Evolutionary conservation across 371 early-diverging fungal genomes (phyloP), one percentile per base, ranked within the genome.

Genomic region (Mortierella sp.): DNA sequence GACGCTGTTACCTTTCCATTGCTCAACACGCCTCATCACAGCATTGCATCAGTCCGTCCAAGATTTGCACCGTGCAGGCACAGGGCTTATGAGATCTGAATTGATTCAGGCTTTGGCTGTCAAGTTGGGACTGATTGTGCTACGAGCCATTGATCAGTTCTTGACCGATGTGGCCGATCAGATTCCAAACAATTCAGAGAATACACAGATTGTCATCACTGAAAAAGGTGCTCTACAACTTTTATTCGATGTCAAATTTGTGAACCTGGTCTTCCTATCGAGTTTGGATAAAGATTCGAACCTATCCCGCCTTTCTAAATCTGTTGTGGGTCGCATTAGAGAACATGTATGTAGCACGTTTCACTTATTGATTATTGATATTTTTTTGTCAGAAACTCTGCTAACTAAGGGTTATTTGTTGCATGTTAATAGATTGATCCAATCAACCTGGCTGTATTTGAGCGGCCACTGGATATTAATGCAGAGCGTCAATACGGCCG

Each of bases 151-250:
- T 54, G 64, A 70, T 23, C 45, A 68, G 8, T 82, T 82, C 45
- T 54, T 76, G 72, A 62, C 40, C 45, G 45, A 63, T 45, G 37
- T 66, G 42, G 61, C 61, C 8, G 55, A n/a, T 9, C 42, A 45
- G 22, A 34, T 23, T 22, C 19, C 64, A 13, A 60, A 70, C 10
- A 34, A 67, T 45, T n/a, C 17, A 26, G 59, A 58, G 47, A 57
- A 6, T 10, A 42, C 51, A 23, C 10, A 49, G 43, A 54, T 51
- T 31, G 23, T 70, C 3, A 23, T 86, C n/a, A 75, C 86, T 3
- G 89, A 90, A 59, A 85, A 85, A 42, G 88, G 90, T 0, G 85
- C 90, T 1, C 61, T 87, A 22, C 90, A 90, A 45, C 55, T 89
- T 40, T 47, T 87, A 23, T 88, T 89, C 74, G 90, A 90, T 47